phyloP scores from a whole-genome alignment of 805 yeast genomes.

The Citeromyces matritensis region DNA sequence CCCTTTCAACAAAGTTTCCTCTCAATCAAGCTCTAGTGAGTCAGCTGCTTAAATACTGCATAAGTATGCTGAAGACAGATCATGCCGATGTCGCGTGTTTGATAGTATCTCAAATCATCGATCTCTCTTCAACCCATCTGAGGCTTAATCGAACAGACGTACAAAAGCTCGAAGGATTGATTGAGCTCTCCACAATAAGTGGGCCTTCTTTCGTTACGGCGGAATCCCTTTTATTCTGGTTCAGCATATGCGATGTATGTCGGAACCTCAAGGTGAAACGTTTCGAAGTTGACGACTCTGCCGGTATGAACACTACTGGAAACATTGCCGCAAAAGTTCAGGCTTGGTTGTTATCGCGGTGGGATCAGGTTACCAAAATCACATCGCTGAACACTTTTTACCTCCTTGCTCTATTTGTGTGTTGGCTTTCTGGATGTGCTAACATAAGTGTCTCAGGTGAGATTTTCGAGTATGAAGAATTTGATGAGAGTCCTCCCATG shows the following conservation, averaged over 20 bases:
- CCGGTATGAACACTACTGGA: constrained; percentile 6
- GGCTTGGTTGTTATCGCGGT: constrained; percentile 37
- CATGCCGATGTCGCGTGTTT: constrained; percentile 16
- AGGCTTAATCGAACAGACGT: constrained; percentile 3
- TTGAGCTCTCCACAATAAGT: constrained; percentile 39
- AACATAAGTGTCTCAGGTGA: no score
- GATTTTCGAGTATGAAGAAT: no score
- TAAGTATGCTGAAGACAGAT: constrained; percentile 20
- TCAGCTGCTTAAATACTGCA: constrained; percentile 17
- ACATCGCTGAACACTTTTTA: background rate
- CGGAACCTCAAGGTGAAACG: no score
- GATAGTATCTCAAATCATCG: constrained; percentile 8
- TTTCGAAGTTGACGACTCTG: no score
- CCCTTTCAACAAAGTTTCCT: background rate
- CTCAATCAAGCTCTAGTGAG: constrained; percentile 2
- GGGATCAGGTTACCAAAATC: constrained; percentile 15
- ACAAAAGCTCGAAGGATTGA: constrained; percentile 30
- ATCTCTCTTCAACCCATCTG: background rate
- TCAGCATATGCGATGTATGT: no score
- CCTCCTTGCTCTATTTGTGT: no score
- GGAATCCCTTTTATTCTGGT: constrained; percentile 42
- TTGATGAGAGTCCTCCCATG: no score
- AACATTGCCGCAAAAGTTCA: constrained; percentile 17
- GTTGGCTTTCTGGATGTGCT: no score
- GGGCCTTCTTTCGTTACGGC: constrained; percentile 39